Conservation (phyloP, 2,329 filamentous ascomycete species). For the Leptographium radiaticola region DNA sequence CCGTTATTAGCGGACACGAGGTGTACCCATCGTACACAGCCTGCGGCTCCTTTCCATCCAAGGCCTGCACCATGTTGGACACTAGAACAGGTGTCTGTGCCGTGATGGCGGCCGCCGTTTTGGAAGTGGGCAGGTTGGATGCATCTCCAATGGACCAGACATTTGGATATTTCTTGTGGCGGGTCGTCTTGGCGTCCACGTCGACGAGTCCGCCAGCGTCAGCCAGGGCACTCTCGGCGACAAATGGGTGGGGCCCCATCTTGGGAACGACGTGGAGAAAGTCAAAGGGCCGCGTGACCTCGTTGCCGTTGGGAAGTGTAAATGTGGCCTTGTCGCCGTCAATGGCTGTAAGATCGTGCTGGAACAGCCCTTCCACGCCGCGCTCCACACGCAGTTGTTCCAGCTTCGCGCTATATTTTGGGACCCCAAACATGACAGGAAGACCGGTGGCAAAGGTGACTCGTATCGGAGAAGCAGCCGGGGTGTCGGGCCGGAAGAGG, state of each 20-base stretch:
- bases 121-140: constrained; percentile 42
- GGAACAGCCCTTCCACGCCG: constrained; percentile 44
- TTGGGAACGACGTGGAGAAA: constrained; percentile 45
- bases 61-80: constrained; percentile 23
- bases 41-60: constrained; percentile 20
- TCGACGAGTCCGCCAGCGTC: constrained; percentile 45
- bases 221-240: constrained; percentile 38
- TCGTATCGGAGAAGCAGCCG: constrained; percentile 28
- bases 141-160: constrained; percentile 48
- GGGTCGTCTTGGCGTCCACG: constrained; percentile 38
- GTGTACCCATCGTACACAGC: constrained; percentile 30
- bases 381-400: constrained; percentile 39
- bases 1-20: constrained; percentile 30
- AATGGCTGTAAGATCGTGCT: constrained; percentile 40
- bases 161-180: constrained; percentile 39
- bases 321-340: constrained; percentile 41
- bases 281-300: constrained; percentile 36
- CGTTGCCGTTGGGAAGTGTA: constrained; percentile 26
- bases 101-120: constrained; percentile 32
- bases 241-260: constrained; percentile 42
- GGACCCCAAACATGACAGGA: constrained; percentile 45
- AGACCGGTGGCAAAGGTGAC: constrained; percentile 43
- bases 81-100: constrained; percentile 29
- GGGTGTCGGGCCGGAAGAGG: constrained; percentile 28
- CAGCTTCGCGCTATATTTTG: constrained; percentile 42